These are phyloP conservation scores for Hypoxylon sp. DNA, from an alignment of 2,329 filamentous ascomycete genomes.

Conservation along the genomic window DNA sequence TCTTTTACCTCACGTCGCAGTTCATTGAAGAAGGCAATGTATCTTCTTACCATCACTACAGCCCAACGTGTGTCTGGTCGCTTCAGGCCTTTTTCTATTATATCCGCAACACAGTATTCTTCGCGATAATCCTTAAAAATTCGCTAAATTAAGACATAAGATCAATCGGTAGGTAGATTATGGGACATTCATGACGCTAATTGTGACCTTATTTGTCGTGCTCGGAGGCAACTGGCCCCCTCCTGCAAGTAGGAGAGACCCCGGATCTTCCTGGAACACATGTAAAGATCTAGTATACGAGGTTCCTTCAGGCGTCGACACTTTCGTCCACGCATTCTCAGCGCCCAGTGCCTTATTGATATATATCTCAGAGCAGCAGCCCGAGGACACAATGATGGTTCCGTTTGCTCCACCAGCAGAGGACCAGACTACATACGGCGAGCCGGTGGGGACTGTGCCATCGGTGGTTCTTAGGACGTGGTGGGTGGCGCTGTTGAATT, in stretches of 20 bases:
- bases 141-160: not conserved
- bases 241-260: conserved; percentile 53
- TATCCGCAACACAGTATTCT: no score
- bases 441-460: conserved; percentile 48
- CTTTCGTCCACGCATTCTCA: conserved; percentile 48
- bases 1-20: no score
- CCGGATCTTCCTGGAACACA: conserved; percentile 45
- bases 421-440: conserved; percentile 54
- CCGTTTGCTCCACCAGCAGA: conserved; percentile 50
- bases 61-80: no score
- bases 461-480: conserved; percentile 43
- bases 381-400: conserved; percentile 52
- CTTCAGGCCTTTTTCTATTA: no score
- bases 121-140: no score
- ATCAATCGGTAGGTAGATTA: not conserved
- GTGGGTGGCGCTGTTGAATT: conserved; percentile 43
- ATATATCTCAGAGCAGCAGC: conserved; percentile 50
- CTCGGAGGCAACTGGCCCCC: conserved; percentile 56
- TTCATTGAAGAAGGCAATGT: no score
- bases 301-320: conserved; percentile 44
- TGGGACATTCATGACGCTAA: conserved; percentile 44
- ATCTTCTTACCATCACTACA: no score
- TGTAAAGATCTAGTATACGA: conserved; percentile 49
- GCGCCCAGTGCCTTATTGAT: conserved; percentile 51
- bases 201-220: conserved; percentile 55